These are phyloP conservation scores for Pichia sp. DNA, from an alignment of 1,139 yeast species.

Conservation along the genomic window DNA sequence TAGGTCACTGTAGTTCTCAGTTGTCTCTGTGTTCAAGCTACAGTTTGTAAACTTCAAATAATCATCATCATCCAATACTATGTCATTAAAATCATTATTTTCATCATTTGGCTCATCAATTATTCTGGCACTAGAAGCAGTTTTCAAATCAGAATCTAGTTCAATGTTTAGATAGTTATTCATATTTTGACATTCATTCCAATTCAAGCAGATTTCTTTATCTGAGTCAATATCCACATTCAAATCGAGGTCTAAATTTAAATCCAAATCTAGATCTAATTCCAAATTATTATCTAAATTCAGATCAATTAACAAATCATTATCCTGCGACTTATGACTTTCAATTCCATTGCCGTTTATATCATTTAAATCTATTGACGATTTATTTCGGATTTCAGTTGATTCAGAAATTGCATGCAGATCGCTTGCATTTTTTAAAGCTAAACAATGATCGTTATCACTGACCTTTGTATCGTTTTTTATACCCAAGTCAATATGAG, in stretches of 20 bases:
- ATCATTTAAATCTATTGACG: neutral
- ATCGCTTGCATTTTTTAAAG: constrained; percentile 1
- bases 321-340: neutral
- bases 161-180: neutral
- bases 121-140: neutral
- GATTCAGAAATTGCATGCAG: constrained; percentile 4
- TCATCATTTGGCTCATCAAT: neutral
- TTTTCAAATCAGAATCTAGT: constrained; percentile 1
- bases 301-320: neutral
- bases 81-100: constrained; percentile 1
- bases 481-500: neutral
- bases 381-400: neutral
- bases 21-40: neutral
- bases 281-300: neutral
- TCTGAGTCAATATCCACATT: constrained; percentile 1
- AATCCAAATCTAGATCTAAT: constrained; percentile 4
- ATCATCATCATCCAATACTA: constrained; percentile 2
- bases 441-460: neutral
- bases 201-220: neutral
- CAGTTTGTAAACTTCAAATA: neutral
- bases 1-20: neutral
- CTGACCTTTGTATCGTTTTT: neutral
- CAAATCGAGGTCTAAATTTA: neutral
- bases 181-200: neutral
- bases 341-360: neutral